These are phyloP conservation scores for Fusarium sp. DNA, from an alignment of 2,329 filamentous ascomycete genomes.

Conservation along the genomic window DNA sequence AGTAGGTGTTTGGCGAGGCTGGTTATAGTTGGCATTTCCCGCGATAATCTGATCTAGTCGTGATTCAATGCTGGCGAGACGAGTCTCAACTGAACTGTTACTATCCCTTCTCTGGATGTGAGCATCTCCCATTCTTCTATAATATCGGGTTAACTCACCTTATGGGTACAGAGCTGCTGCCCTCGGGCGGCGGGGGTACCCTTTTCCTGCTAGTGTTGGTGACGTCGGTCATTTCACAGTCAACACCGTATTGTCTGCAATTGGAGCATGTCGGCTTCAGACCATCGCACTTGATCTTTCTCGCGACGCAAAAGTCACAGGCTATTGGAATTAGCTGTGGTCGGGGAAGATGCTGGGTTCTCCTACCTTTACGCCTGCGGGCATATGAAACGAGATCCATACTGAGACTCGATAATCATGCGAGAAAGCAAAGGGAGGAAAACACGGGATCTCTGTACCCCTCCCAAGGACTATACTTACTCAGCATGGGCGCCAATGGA, in stretches of 20 bases:
- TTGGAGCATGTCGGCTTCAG: slow-evolving; percentile 49
- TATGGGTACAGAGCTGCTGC: not conserved
- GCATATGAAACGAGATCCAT: too few relatives aligned
- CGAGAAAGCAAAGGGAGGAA: too few relatives aligned
- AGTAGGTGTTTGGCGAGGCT: not conserved
- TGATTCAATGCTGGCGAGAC: slow-evolving; percentile 11
- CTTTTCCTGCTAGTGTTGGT: slow-evolving; percentile 1
- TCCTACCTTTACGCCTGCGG: too few relatives aligned
- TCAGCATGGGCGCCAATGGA: too few relatives aligned
- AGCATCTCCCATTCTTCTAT: too few relatives aligned
- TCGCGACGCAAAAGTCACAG: slow-evolving; percentile 50
- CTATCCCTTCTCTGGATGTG: too few relatives aligned
- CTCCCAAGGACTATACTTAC: too few relatives aligned
- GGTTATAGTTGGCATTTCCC: not conserved
- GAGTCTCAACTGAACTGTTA: not conserved
- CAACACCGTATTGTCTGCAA: slow-evolving; percentile 47
- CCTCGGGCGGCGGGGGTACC: not conserved
- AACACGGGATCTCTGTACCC: too few relatives aligned
- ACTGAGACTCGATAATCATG: too few relatives aligned
- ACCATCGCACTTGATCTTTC: slow-evolving; percentile 52
- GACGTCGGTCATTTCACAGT: slow-evolving; percentile 34
- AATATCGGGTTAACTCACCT: not conserved
- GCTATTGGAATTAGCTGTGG: not conserved
- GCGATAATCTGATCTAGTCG: slow-evolving; percentile 8
- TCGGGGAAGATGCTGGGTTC: too few relatives aligned